These are phyloP conservation scores for Chaetoceros tenuissimus DNA, from an alignment of 108 stramenopile genomes.

Conservation along the genomic window DNA sequence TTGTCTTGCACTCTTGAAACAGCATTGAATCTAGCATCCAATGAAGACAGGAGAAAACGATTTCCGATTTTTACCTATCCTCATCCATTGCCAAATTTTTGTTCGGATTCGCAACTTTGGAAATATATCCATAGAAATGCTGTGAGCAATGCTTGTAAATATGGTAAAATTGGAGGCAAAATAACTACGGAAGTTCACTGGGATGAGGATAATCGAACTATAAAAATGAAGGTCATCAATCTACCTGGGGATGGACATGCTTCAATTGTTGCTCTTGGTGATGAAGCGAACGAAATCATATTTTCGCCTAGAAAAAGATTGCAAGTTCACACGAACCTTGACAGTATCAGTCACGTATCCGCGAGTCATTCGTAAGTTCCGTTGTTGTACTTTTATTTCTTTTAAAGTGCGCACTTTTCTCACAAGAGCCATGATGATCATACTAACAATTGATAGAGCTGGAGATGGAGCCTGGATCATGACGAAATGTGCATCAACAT, in stretches of 20 bases:
- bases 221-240: slow-evolving; percentile 48
- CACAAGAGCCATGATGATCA: no score
- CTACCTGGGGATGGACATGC: slow-evolving; percentile 44
- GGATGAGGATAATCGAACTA: slow-evolving; percentile 4
- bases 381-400: no score
- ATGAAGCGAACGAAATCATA: slow-evolving; percentile 26
- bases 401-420: no score
- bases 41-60: slow-evolving; percentile 4
- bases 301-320: slow-evolving; percentile 30
- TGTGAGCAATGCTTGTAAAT: slow-evolving; percentile 49
- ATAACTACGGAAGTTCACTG: slow-evolving; percentile 31
- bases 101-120: slow-evolving; percentile 34
- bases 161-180: slow-evolving; percentile 37
- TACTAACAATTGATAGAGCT: no score
- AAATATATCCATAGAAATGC: slow-evolving; percentile 43
- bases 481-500: slow-evolving; percentile 33
- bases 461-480: slow-evolving; percentile 66
- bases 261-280: slow-evolving; percentile 16
- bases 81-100: slow-evolving; percentile 30
- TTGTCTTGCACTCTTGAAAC: slow-evolving; percentile 16
- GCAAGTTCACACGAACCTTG: slow-evolving; percentile 10
- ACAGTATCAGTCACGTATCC: no score
- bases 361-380: no score
- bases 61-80: slow-evolving; percentile 18
- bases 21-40: slow-evolving; percentile 12